Conservation (phyloP, 495 filamentous ascomycete genomes). For the Aspergillus campestris region DNA sequence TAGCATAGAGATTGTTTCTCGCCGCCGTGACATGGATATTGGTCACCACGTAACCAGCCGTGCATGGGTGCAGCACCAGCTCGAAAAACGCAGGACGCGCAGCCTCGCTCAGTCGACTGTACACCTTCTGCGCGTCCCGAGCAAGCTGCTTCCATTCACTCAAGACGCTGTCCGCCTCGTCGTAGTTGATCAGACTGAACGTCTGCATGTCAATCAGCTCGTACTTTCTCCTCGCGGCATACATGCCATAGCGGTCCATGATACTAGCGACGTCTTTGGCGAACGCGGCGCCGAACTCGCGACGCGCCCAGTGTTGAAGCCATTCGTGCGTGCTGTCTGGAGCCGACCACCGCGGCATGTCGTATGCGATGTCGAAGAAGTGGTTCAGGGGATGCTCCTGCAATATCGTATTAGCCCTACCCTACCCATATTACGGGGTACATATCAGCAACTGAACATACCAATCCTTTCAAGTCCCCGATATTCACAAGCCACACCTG, state of each 20-base stretch:
- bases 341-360: conserved; percentile 43
- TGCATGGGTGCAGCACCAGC: conserved; percentile 58
- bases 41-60: conserved; percentile 52
- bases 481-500: conserved; percentile 73
- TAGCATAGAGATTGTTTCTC: conserved; percentile 53
- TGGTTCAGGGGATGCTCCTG: conserved; percentile 61
- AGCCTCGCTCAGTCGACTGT: conserved; percentile 39
- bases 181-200: conserved; percentile 62
- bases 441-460: neutral
- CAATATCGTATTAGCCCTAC: conserved; percentile 5
- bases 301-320: conserved; percentile 47
- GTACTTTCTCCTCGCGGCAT: conserved; percentile 56
- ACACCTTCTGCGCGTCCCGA: conserved; percentile 45
- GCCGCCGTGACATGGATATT: conserved; percentile 53
- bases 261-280: conserved; percentile 45
- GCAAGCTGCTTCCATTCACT: conserved; percentile 54
- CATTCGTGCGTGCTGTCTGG: conserved; percentile 47
- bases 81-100: conserved; percentile 57
- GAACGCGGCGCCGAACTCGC: conserved; percentile 48
- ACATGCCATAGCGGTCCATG: conserved; percentile 54
- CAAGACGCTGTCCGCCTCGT: conserved; percentile 58
- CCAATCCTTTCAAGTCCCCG: conserved; percentile 46
- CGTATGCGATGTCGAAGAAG: conserved; percentile 60
- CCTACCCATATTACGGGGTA: too few relatives aligned
- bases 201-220: conserved; percentile 56